Evolutionary conservation across 2,329 filamentous ascomycete genomes (phyloP).

Genomic region (Tympanopsis confertula): DNA sequence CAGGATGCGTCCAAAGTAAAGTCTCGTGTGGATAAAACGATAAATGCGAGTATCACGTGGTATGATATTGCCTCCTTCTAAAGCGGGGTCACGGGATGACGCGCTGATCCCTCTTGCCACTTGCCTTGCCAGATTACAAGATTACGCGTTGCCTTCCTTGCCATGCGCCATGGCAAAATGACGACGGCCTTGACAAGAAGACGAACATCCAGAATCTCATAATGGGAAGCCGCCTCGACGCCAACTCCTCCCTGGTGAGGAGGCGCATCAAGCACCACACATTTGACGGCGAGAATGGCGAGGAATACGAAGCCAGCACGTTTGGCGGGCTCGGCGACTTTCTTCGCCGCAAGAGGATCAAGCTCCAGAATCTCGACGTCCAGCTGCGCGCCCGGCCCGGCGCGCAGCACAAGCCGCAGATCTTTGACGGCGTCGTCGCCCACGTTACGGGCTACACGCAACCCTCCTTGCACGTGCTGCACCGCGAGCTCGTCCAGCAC

Average conservation of each 20-base stretch:
- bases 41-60: too few relatives aligned
- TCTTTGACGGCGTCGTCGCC: constrained; percentile 83
- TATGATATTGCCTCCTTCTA: too few relatives aligned
- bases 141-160: background rate
- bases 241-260: constrained; percentile 48
- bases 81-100: background rate
- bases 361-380: constrained; percentile 86
- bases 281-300: constrained; percentile 72
- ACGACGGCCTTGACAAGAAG: background rate
- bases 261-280: constrained; percentile 54
- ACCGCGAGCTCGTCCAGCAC: constrained; percentile 77
- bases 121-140: background rate
- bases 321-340: constrained; percentile 90
- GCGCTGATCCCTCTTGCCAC: too few relatives aligned
- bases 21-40: too few relatives aligned
- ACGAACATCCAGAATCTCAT: constrained; percentile 5
- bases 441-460: constrained; percentile 96
- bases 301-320: constrained; percentile 77
- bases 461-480: constrained; percentile 77
- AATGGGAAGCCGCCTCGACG: constrained; percentile 51
- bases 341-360: constrained; percentile 90
- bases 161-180: background rate
- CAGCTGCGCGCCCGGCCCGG: constrained; percentile 56
- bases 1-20: too few relatives aligned
- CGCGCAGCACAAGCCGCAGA: constrained; percentile 59